Evolutionary conservation across 2,329 filamentous ascomycete species (phyloP).

Genomic region (Huntiella decipiens): DNA sequence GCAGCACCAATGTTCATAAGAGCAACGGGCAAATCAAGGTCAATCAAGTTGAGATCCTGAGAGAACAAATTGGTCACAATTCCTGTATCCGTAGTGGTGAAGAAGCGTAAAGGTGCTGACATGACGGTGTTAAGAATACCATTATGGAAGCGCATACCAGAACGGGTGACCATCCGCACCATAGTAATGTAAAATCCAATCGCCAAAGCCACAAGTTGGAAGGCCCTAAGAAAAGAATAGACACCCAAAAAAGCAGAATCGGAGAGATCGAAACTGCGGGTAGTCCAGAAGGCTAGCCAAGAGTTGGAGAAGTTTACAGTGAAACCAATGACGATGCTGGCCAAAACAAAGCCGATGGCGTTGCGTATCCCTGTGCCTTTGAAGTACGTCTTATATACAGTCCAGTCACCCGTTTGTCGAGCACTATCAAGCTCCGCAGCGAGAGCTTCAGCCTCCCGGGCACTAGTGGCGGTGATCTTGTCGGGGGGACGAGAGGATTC

Average conservation of each 20-base stretch:
- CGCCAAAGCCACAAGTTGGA: conserved; percentile 9
- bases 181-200: background rate
- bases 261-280: conserved; percentile 16
- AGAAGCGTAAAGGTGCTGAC: conserved; percentile 23
- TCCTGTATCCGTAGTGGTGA: conserved; percentile 24
- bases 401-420: conserved; percentile 17
- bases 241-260: conserved; percentile 17
- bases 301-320: conserved; percentile 17
- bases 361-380: conserved; percentile 14
- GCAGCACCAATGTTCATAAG: conserved; percentile 17
- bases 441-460: background rate
- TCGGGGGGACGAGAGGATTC: background rate
- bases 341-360: conserved; percentile 13
- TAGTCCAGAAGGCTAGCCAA: conserved; percentile 25
- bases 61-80: conserved; percentile 26
- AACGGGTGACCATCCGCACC: conserved; percentile 10
- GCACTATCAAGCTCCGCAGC: conserved; percentile 7
- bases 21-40: conserved; percentile 20
- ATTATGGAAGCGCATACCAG: conserved; percentile 19
- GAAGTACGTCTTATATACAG: conserved; percentile 21
- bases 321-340: conserved; percentile 15
- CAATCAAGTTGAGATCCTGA: conserved; percentile 25
- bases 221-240: conserved; percentile 11
- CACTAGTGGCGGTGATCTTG: too few species aligned
- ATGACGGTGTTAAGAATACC: conserved; percentile 19